phyloP scores from a whole-genome alignment of 352 stramenopile species.

The Globisporangium emineosum region DNA sequence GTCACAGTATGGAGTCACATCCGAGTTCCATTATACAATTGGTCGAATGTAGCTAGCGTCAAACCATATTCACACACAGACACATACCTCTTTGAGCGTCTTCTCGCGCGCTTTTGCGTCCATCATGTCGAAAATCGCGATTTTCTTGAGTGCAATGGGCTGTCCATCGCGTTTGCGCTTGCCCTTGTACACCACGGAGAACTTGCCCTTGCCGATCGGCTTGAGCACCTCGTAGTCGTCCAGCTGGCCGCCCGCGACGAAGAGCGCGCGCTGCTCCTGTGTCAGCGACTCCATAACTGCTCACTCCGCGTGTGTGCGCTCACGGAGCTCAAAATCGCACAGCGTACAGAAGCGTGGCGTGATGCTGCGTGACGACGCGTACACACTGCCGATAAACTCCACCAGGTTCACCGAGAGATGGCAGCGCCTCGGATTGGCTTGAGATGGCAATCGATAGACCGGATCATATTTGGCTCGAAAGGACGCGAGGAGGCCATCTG shows the following conservation, averaged over 20 bases:
- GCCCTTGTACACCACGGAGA: conserved; percentile 91
- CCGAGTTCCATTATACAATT: conserved; percentile 6
- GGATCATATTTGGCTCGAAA: neutral
- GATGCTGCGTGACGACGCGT: neutral
- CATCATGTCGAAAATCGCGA: conserved; percentile 91
- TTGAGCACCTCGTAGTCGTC: conserved; percentile 83
- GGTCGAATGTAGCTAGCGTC: neutral
- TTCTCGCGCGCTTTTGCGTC: conserved; percentile 89
- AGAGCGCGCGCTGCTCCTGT: conserved; percentile 66
- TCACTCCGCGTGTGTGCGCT: too few species aligned
- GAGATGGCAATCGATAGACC: neutral
- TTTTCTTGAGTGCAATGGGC: conserved; percentile 92
- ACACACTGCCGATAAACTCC: neutral
- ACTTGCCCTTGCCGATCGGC: conserved; percentile 92
- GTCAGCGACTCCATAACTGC: conserved; percentile 74
- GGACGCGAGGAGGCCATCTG: neutral
- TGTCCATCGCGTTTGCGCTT: conserved; percentile 59
- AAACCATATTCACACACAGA: neutral
- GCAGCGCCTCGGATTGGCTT: neutral
- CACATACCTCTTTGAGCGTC: conserved; percentile 78
- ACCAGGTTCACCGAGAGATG: neutral
- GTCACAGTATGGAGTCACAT: too few species aligned
- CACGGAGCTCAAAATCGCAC: neutral
- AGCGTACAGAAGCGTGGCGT: neutral
- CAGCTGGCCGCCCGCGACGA: conserved; percentile 48